Evolutionary conservation across 164 flowering plant species (phyloP).

Genomic region (Berberis vulgaris): DNA sequence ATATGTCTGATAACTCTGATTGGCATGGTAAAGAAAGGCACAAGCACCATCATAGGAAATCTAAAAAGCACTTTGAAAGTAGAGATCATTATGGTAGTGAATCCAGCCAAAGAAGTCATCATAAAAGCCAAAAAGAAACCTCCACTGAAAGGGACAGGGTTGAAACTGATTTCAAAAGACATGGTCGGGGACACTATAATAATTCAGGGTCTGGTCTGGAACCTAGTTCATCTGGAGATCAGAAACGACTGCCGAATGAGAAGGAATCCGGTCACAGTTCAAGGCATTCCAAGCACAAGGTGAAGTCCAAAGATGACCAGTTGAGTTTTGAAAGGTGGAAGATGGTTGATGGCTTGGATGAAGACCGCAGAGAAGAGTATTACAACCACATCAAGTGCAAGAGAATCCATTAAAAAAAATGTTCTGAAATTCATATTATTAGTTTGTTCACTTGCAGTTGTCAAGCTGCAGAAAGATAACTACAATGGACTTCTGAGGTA

Average conservation of each 20-base stretch:
- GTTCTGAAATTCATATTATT: background rate
- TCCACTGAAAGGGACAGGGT: constrained; percentile 21
- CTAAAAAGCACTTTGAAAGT: constrained; percentile 21
- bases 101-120: constrained; percentile 23
- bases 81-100: constrained; percentile 22
- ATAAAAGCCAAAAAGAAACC: constrained; percentile 15
- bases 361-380: constrained; percentile 19
- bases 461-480: constrained; percentile 6
- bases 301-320: constrained; percentile 15
- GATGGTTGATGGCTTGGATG: constrained; percentile 29
- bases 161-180: constrained; percentile 22
- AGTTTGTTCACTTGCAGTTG: background rate
- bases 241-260: constrained; percentile 17
- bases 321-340: constrained; percentile 37
- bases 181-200: constrained; percentile 18
- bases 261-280: constrained; percentile 25
- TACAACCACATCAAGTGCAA: constrained; percentile 31
- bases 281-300: constrained; percentile 26
- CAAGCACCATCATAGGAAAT: constrained; percentile 19
- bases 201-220: constrained; percentile 24
- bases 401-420: constrained; percentile 25
- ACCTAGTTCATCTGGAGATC: constrained; percentile 21
- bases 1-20: constrained; percentile 23
- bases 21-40: constrained; percentile 28
- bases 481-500: constrained; percentile 32